Base-by-base conservation (phyloP, 2,329 filamentous ascomycete species). In the Zymoseptoria pseudotritici region DNA sequence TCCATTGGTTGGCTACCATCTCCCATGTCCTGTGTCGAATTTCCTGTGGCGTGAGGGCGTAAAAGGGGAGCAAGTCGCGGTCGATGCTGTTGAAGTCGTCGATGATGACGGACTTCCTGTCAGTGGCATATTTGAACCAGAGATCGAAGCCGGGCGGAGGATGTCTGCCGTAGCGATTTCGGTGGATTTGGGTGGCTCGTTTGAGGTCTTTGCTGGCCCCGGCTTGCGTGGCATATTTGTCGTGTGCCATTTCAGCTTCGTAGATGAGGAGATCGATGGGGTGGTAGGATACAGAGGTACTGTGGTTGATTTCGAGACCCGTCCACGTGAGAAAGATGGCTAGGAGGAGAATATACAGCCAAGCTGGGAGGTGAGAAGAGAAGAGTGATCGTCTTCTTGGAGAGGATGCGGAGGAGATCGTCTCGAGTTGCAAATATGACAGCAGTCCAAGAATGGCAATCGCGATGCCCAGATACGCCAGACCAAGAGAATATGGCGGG, bases 81-180 rank as follows among this genome's bases (percentile, higher is more conserved):
- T 84, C 72, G 17, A 86, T 84, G 63, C 80, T 82, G 70, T 86
- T 82, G 62, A 80, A 86, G 63, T 85, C 81, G 62, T 86, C 83
- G 54, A 86, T 81, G 8, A 86, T 71, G 4, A 79, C 68, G 0
- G 82, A 81, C 13, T 77, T 79, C 49, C 78, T 78, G 6, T 71
- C 76, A 4, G 73, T 78, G 1, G 84, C 83, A 68, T 80, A 86
- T 46, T 78, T 69, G 65, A 82, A 85, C 84, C 83, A 86, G 59
- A 78, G 73, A 62, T 85, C 81, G 63, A 86, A 86, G 11, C 79
- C 79, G 9, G 83, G 83, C 24, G 84, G 84, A 1, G 84, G 83
- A 61, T 79, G 75, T 57, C 80, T 78, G 2, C 74, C 70, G 66
- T 86, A 84, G 62, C 82, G 77, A 55, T 73, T 70, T 51, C 74